Conservation (phyloP, 2,329 filamentous ascomycete species). For the Orbilia ellipsospora region DNA sequence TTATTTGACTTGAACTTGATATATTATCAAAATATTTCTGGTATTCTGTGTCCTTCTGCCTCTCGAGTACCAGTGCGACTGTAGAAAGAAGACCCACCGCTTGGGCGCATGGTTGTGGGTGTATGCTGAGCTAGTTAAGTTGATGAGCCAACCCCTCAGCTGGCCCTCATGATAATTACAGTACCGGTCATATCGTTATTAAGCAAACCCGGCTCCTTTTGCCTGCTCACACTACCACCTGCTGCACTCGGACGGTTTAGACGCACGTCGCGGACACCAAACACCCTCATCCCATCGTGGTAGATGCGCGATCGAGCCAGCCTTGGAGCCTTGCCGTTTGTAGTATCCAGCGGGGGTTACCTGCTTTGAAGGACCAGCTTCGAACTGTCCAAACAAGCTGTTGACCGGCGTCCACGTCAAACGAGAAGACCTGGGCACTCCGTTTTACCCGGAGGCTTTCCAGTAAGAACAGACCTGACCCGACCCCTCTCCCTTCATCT, state of each 20-base stretch:
- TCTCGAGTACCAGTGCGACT: too few species aligned
- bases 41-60: too few species aligned
- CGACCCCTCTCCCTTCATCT: slow-evolving; percentile 25
- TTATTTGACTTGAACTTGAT: too few species aligned
- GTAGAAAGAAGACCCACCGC: too few species aligned
- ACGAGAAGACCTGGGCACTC: slow-evolving; percentile 19
- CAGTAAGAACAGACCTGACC: slow-evolving; percentile 21
- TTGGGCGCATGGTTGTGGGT: too few species aligned
- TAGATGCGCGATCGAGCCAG: neutral
- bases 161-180: neutral
- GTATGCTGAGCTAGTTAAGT: too few species aligned
- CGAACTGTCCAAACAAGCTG: slow-evolving; percentile 28
- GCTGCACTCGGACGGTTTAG: slow-evolving; percentile 6
- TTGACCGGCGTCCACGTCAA: slow-evolving; percentile 21
- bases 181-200: neutral
- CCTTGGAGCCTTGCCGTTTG: neutral
- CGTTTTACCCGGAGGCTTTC: slow-evolving; percentile 39
- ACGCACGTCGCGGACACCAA: slow-evolving; percentile 16
- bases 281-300: neutral
- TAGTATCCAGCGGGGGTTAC: neutral
- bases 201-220: neutral
- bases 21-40: too few species aligned
- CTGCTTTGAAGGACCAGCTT: neutral
- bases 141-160: neutral
- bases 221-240: slow-evolving; percentile 49